Conservation (phyloP, 306 rosid species). For the Casuarina equisetifolia region DNA sequence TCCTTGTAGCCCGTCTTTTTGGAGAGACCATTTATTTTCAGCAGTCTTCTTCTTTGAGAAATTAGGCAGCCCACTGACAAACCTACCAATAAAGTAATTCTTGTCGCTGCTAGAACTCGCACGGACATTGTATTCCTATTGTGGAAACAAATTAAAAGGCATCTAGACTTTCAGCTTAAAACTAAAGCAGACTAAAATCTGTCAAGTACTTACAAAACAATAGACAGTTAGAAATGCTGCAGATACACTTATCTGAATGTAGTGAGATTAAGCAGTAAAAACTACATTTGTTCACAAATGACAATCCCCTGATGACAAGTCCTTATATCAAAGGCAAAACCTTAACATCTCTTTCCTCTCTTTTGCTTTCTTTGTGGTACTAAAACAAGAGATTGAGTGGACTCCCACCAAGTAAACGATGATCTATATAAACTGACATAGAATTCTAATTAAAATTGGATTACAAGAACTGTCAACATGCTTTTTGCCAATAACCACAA, state of each 20-base stretch:
- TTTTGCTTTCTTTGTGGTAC: background rate
- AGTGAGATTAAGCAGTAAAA: background rate
- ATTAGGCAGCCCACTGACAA: slow-evolving; percentile 78
- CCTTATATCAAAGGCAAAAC: background rate
- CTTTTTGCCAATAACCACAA: background rate
- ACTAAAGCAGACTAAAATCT: background rate
- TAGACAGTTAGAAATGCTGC: background rate
- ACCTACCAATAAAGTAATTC: slow-evolving; percentile 77
- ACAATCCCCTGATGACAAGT: background rate
- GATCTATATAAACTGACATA: background rate
- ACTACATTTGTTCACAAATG: background rate
- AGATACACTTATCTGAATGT: background rate
- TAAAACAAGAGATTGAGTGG: background rate
- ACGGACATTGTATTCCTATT: slow-evolving; percentile 88
- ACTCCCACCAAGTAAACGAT: background rate
- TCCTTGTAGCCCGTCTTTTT: slow-evolving; percentile 80
- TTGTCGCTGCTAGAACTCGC: slow-evolving; percentile 71
- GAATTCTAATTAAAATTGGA: background rate
- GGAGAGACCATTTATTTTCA: slow-evolving; percentile 83
- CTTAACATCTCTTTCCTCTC: no score
- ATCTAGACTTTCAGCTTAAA: slow-evolving; percentile 1
- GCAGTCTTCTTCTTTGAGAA: slow-evolving; percentile 86
- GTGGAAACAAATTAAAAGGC: background rate
- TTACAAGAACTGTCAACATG: background rate
- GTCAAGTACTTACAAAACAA: background rate